Conservation (phyloP, 108 stramenopile species). For the Conticribra weissflogii region DNA sequence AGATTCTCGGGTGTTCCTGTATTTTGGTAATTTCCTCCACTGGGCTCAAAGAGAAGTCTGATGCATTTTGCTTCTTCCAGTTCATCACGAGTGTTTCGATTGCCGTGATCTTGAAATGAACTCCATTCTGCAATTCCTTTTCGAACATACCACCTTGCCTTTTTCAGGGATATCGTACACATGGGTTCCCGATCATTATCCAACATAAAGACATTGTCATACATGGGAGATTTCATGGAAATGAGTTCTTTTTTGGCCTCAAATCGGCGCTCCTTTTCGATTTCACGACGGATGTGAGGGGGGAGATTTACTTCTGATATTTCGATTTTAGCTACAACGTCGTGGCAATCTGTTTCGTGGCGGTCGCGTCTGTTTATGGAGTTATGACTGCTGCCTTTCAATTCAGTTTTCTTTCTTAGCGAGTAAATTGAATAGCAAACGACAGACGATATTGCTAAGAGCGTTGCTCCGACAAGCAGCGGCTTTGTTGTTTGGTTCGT, state of each 20-base stretch:
- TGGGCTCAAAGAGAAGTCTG: slow-evolving; percentile 55
- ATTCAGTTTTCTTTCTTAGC: no score
- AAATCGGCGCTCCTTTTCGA: slow-evolving; percentile 66
- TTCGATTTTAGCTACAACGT: not conserved
- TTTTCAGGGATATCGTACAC: slow-evolving; percentile 76
- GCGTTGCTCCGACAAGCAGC: no score
- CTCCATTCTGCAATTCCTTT: slow-evolving; percentile 73
- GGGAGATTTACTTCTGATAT: slow-evolving; percentile 52
- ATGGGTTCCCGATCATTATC: slow-evolving; percentile 56
- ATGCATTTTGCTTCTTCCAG: slow-evolving; percentile 43
- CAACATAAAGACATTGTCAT: slow-evolving; percentile 86
- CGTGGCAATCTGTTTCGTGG: no score
- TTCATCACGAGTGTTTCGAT: slow-evolving; percentile 5
- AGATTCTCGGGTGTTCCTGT: slow-evolving; percentile 17
- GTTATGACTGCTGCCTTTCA: no score
- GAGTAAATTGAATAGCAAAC: no score
- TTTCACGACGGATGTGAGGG: slow-evolving; percentile 62
- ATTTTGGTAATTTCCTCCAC: slow-evolving; percentile 24
- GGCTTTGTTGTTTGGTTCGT: no score
- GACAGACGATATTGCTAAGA: no score
- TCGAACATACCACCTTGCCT: slow-evolving; percentile 82
- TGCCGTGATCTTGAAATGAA: slow-evolving; percentile 3
- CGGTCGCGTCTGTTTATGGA: no score
- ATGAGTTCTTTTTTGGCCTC: slow-evolving; percentile 65
- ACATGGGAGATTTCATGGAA: slow-evolving; percentile 83